Percentiles rank a stretch among this genome's conserved stretches.
phyloP scores from a whole-genome alignment of 257 asterid species.

The Hygrophila difformis region DNA sequence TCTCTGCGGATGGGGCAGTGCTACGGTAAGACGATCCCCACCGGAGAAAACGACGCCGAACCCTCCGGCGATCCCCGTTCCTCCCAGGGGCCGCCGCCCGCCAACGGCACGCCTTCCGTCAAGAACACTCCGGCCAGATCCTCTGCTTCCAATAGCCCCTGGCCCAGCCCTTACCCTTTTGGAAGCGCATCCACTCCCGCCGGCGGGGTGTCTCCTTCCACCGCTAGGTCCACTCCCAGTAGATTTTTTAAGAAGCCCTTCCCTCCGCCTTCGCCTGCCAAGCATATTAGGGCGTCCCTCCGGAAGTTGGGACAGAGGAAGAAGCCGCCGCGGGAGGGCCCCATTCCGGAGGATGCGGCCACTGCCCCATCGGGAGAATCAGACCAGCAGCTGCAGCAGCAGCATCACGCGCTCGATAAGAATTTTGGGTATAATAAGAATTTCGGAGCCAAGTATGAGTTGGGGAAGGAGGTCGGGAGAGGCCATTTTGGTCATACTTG shows the following conservation, averaged over 20 bases:
- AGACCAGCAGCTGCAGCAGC: slow-evolving; percentile 20
- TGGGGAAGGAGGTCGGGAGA: slow-evolving; percentile 90
- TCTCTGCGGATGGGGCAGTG: slow-evolving; percentile 57
- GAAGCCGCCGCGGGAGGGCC: slow-evolving; percentile 54
- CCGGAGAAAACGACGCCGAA: slow-evolving; percentile 36
- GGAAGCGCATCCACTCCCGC: slow-evolving; percentile 37
- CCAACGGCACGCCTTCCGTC: slow-evolving; percentile 32
- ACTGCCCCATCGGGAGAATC: slow-evolving; percentile 17
- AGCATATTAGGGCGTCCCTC: slow-evolving; percentile 88
- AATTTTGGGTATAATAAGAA: slow-evolving; percentile 75
- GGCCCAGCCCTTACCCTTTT: slow-evolving; percentile 82
- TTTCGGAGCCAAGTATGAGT: slow-evolving; percentile 84
- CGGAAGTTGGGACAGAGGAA: slow-evolving; percentile 65
- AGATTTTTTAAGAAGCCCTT: slow-evolving; percentile 75
- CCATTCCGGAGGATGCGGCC: slow-evolving; percentile 71
- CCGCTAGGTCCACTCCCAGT: slow-evolving; percentile 86
- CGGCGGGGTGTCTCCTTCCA: slow-evolving; percentile 69
- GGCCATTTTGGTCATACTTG: slow-evolving; percentile 99
- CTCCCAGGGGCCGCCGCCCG: slow-evolving; percentile 22
- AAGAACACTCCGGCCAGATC: slow-evolving; percentile 69
- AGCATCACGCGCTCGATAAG: slow-evolving; percentile 55
- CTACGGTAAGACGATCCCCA: slow-evolving; percentile 81
- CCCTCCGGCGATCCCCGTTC: slow-evolving; percentile 28
- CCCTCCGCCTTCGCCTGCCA: slow-evolving; percentile 96
- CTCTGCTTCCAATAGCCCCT: slow-evolving; percentile 59